These are phyloP conservation scores for Gypsophila paniculata DNA, from an alignment of 179 eudicot species.

Conservation along the genomic window DNA sequence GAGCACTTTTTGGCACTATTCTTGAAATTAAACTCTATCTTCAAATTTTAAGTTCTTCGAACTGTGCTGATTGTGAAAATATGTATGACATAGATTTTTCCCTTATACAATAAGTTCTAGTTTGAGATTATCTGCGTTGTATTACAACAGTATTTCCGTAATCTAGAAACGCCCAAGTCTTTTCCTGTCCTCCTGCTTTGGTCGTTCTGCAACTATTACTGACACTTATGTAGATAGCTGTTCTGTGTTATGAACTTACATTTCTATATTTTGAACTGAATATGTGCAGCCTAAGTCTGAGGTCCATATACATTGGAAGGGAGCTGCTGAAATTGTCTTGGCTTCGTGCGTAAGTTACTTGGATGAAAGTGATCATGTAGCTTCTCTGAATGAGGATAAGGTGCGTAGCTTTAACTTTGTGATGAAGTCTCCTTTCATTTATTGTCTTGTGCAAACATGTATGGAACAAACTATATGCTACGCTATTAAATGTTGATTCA, in stretches of 20 bases:
- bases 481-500: background rate
- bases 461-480: background rate
- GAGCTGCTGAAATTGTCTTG: slow-evolving; percentile 89
- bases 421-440: background rate
- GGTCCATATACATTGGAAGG: slow-evolving; percentile 87
- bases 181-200: background rate
- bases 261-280: background rate
- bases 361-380: slow-evolving; percentile 45
- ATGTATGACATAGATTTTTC: background rate
- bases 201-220: background rate
- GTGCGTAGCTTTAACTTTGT: slow-evolving; percentile 29
- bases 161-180: background rate
- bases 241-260: slow-evolving; percentile 6
- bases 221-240: background rate
- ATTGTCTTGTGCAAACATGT: background rate
- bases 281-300: slow-evolving; percentile 50
- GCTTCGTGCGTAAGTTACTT: slow-evolving; percentile 58
- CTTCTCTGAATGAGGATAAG: slow-evolving; percentile 59
- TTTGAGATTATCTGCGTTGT: background rate
- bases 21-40: background rate
- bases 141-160: background rate
- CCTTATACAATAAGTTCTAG: background rate
- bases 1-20: background rate
- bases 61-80: background rate
- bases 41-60: background rate